Evolutionary conservation across 1,139 yeast genomes (phyloP), one percentile per base, ranked within the genome.

Genomic region (Blastobotrys arbuscula): DNA sequence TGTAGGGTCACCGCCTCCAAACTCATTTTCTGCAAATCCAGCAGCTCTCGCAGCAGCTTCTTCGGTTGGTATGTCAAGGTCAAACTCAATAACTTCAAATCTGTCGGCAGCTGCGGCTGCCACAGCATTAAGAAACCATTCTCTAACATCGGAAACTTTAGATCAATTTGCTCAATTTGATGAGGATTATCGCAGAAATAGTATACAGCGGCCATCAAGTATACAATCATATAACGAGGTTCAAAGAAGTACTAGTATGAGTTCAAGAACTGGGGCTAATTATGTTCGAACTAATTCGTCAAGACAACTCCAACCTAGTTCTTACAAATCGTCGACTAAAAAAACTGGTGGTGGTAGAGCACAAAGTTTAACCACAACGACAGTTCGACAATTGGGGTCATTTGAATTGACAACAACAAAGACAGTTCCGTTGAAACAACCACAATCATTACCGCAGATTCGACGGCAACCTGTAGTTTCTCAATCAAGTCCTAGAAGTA

Each of bases 1-100:
- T 12, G 64, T 60, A 6, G 61, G 59, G 21, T 53, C 53, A 26
- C 61, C 63, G 28, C 63, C 64, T 30, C 63, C 63, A 13, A 56
- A 59, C 46, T 45, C 60, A 28, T 54, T 42, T 23, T 42, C 50
- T 16, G 63, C 59, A 35, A 55, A 52, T 44, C 59, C 64, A 15
- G 60, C 63, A 8, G 76, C 77, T 2, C 49, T 73, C 15, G 76
- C 76, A 13, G 77, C 78, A 36, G 77, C 76, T 62, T 70, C 74
- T 6, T 64, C 70, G 21, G 75, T 57, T 8, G 53, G 53, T 20
- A 28, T 34, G 20, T 45, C 53, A 7, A 52, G 56, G 13, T 31
- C 50, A 26, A 46, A 36, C 28, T 52, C 59, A 19, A 49, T 47
- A 26, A 47, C 47, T 24, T 50, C 57, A 23, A 38, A 39, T 31